Base-by-base conservation (phyloP, 805 yeast species). In the Candida alai region DNA sequence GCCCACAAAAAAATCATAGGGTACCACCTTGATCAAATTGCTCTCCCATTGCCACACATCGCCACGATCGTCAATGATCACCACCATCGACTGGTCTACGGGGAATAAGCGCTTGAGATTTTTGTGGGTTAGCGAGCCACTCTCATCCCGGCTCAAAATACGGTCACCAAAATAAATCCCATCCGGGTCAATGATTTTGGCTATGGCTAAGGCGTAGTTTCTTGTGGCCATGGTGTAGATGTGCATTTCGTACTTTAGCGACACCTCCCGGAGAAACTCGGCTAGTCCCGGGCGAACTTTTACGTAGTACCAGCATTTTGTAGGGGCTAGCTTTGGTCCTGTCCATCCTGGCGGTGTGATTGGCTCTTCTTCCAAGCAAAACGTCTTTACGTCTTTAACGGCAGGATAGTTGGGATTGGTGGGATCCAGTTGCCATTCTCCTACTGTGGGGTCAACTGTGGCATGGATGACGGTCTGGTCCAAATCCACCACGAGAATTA, bases 1-100 rank as follows among this genome's bases (percentile, higher is more conserved):
- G 8, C 97, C 97, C 23, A 89, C 95, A 50, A 93, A 93, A 49
- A 93, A 93, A 54, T 86, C 95, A 56, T 87, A 93, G 0, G 98
- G 98, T 2, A 88, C 83, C 4, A 90, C 97, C 58, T 90, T 86
- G 39, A 93, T 78, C 47, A 93, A 64, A 53, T 93, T 89, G 9
- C 83, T 79, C 45, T 87, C 84, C 98, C 98, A 93, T 51, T 84
- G 85, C 98, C 98, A 93, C 14, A 93, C 98, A 57, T 93, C 98
- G 3, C 97, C 98, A 54, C 98, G 74, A 57, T 93, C 98, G 58
- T 93, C 98, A 40, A 93, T 93, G 29, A 93, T 81, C 2, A 85
- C 93, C 20, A 93, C 98, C 95, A 93, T 84, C 12, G 95, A 82
- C 16, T 95, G 95, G 45, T 90, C 96, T 2, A 90, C 95, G 0